Base-by-base conservation (phyloP, 176 grass and related monocot species). In the Stipa capillata region DNA sequence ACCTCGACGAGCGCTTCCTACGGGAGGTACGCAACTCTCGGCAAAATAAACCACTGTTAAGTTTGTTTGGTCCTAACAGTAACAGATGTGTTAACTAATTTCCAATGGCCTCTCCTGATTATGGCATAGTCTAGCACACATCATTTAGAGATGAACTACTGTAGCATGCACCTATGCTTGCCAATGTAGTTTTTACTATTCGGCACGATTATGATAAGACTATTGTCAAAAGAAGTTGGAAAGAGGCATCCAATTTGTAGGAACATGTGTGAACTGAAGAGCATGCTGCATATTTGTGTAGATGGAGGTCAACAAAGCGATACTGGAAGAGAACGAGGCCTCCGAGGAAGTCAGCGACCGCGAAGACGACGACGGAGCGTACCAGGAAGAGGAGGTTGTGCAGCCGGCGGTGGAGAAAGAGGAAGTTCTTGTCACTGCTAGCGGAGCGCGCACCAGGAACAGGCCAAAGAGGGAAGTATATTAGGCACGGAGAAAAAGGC, bases 1-100 rank as follows among this genome's bases (percentile, higher is more conserved):
- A 86, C 56, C 90, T 99, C 33, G 92, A 99, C 85, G 86, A 99
- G 65, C 85, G 89, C 4, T 99, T 89, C 78, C 76, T 95, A 0
- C 81, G 90, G 20, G 96, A 99, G 92, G 96, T 98, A 66, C 32
- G 31, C 21, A 0, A 2, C 16, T 33, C 16, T 18, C 45, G 10
- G 2, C 35, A 70, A 80, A 54, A n/a, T 14, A 39, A n/a, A 40
- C 13, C 41, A 43, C 11, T 43, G 3, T n/a, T 20, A 51, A 51
- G 17, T 69, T 45, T 4, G 12, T 7, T 44, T 45, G 7, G 40
- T 10, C 40, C 14, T 45, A 44, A 2, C 40, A 17, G 21, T 2
- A 71, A 24, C 3, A 61, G 8, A 6, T 17, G 12, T 16, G 37
- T 4, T 17, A 29, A 29, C 27, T 45, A 2, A 23, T 4, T 52